Evolutionary conservation across 2,329 filamentous ascomycete species (phyloP).

Genomic region (Xylariales sp.): DNA sequence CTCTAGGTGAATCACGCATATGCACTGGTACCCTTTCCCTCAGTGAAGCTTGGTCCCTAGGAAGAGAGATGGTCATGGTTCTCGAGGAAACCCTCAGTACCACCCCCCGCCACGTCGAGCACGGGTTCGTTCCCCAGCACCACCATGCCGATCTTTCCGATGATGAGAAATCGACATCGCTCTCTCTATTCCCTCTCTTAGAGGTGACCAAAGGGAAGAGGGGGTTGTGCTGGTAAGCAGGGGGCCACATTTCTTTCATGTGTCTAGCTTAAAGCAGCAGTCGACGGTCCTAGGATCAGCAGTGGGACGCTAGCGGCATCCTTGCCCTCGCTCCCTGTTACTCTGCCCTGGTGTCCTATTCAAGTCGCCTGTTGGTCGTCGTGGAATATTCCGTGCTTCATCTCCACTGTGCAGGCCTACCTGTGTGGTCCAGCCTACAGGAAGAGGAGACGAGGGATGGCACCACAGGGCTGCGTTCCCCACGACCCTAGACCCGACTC

Average conservation of each 20-base stretch:
- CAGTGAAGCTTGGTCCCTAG: not conserved
- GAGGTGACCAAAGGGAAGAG: conserved; percentile 27
- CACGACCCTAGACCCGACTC: conserved; percentile 14
- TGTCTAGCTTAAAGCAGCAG: conserved; percentile 43
- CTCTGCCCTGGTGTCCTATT: conserved; percentile 21
- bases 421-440: conserved; percentile 25
- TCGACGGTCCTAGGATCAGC: conserved; percentile 28
- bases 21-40: conserved; percentile 8
- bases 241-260: conserved; percentile 36
- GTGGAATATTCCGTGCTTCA: conserved; percentile 36
- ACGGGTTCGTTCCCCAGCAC: conserved; percentile 7
- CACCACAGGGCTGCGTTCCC: conserved; percentile 34
- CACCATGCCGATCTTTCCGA: conserved; percentile 22
- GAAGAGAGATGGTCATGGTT: not conserved
- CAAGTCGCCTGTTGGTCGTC: conserved; percentile 27
- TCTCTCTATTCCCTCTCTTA: conserved; percentile 10
- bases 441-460: conserved; percentile 16
- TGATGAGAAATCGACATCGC: conserved; percentile 22
- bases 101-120: conserved; percentile 14
- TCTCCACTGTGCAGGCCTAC: conserved; percentile 26
- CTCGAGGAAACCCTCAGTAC: conserved; percentile 6
- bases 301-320: conserved; percentile 32
- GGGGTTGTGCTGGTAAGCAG: conserved; percentile 19
- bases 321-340: conserved; percentile 26
- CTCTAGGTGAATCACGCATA: conserved; percentile 26